phyloP scores from a whole-genome alignment of 306 rosid genomes.

The Acacia acuminata region DNA sequence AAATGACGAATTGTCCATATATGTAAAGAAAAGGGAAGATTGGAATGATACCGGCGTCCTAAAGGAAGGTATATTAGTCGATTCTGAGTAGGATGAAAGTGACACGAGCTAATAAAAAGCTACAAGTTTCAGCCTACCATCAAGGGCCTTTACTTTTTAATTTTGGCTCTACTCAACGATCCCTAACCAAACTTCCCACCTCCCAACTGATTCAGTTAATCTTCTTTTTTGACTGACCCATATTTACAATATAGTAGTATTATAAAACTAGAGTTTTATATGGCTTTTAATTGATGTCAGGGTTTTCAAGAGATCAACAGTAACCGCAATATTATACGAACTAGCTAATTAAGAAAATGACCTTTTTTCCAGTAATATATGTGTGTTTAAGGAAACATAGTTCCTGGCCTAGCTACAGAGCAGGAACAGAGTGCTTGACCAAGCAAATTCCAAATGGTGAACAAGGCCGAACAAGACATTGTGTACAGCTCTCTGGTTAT shows the following conservation, averaged over 20 bases:
- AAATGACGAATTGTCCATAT: constrained; percentile 45
- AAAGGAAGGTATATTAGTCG: constrained; percentile 43
- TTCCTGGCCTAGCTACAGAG: not conserved
- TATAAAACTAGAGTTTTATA: not conserved
- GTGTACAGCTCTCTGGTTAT: not conserved
- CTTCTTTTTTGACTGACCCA: constrained; percentile 14
- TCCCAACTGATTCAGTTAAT: constrained; percentile 41
- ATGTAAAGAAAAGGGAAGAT: constrained; percentile 22
- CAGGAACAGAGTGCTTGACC: not conserved
- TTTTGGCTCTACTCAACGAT: constrained; percentile 46
- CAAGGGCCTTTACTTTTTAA: constrained; percentile 3
- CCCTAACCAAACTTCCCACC: constrained; percentile 25
- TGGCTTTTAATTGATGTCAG: constrained; percentile 13
- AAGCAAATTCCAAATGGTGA: not conserved
- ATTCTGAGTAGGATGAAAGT: constrained; percentile 64
- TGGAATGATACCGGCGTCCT: constrained; percentile 23
- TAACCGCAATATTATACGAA: not conserved
- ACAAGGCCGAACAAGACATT: not conserved
- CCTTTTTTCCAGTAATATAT: not conserved
- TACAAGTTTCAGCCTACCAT: constrained; percentile 32
- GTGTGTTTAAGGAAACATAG: not conserved
- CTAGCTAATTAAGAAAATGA: constrained; percentile 10
- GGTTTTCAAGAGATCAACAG: constrained; percentile 24
- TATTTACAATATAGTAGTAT: not conserved
- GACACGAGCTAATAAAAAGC: constrained; percentile 31